Evolutionary conservation across 257 asterid genomes (phyloP), one percentile per base, ranked within the genome.

Genomic region (Solanum chilense): DNA sequence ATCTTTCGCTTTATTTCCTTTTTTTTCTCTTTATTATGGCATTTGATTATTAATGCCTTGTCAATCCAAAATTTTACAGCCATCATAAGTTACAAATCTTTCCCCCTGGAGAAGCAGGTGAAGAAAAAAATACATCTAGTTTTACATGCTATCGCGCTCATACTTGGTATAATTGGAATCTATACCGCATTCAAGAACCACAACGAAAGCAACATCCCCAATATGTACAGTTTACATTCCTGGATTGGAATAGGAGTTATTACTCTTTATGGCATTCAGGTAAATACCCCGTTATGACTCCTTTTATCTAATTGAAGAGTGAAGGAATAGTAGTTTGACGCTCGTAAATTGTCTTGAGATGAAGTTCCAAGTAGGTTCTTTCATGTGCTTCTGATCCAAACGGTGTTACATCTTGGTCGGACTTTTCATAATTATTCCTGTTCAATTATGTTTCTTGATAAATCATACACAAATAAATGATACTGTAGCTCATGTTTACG

Each of bases 181-280:
- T 96, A 91, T 86, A 86, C 93, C 0, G 99, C 99, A 44, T 97
- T 97, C 94, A 97, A 96, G 91, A 91, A 10, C 87, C 99, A 97
- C 89, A 96, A 96, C 5, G 98, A 97, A 56, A 94, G 96, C 93
- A 92, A 93, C 84, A 91, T 97, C 82, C 94, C 97, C 91, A 97
- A 97, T 92, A 87, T 97, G 86, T 97, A 97, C 92, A 97, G 99
- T 89, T 83, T 97, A 35, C 99, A 97, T 93, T 97, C 99, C 77
- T 97, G 99, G 99, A 88, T 96, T 29, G 99, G 99, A 31, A 94
- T 95, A 37, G 94, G 98, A 42, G 95, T 93, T 15, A 93, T 94
- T 56, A 70, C 75, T 84, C 98, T 97, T 88, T 97, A 95, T 85
- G 99, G 98, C 60, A 90, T 97, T 91, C 99, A 97, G 98, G 99